Evolutionary conservation across 495 filamentous ascomycete species (phyloP).

Genomic region (Penicillium verhagenii): DNA sequence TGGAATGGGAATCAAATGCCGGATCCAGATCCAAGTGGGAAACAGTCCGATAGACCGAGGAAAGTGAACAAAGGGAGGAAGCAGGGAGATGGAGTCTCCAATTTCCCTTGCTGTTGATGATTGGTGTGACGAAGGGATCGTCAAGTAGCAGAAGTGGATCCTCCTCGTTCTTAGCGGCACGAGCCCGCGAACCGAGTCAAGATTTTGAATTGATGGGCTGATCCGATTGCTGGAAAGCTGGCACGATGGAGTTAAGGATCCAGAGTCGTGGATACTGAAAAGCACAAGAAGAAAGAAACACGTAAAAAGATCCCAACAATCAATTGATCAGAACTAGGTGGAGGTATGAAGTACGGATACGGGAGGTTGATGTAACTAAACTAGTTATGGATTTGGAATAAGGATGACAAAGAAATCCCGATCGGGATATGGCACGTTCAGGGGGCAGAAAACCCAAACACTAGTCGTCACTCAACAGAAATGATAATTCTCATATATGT

Average conservation of each 20-base stretch:
- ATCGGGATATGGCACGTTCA: background rate
- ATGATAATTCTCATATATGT: no score
- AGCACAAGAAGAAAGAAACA: constrained; percentile 8
- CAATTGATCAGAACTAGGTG: background rate
- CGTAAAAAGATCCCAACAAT: background rate
- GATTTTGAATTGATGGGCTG: constrained; percentile 15
- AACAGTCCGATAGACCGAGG: constrained; percentile 7
- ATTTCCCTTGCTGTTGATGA: constrained; percentile 22
- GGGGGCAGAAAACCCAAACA: background rate
- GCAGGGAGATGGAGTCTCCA: constrained; percentile 8
- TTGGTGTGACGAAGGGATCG: constrained; percentile 31
- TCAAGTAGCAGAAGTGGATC: constrained; percentile 15
- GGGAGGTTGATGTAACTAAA: no score
- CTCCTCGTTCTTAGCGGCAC: constrained; percentile 17
- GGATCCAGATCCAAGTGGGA: background rate
- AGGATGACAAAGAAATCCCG: background rate
- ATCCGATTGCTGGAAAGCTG: constrained; percentile 10
- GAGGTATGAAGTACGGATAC: no score
- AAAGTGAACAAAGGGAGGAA: background rate
- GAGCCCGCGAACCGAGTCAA: constrained; percentile 17
- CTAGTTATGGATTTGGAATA: no score
- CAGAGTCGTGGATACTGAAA: background rate
- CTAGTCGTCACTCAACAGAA: no score
- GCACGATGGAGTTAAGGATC: background rate
- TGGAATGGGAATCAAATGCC: constrained; percentile 3